Base-by-base conservation (phyloP, 495 filamentous ascomycete genomes). In the Elasticomyces elasticus region DNA sequence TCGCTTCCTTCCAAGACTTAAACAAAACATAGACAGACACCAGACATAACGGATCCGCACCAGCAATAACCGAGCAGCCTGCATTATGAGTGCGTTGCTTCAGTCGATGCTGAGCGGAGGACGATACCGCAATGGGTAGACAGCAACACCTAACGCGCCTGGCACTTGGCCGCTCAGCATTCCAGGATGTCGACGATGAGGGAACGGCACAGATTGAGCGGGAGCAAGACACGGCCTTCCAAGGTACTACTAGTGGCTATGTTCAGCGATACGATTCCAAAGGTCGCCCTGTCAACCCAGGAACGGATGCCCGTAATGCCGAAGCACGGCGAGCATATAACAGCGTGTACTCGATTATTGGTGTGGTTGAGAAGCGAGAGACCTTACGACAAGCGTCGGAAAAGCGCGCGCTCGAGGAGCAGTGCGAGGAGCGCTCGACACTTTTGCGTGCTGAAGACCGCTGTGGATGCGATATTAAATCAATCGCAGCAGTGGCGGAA, bases 211-310 rank as follows among this genome's bases (percentile, higher is more conserved):
- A 17, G 17, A 13, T 3, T 5, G 49, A 9, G 11, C 9, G 38
- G 4, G 9, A 45, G 2, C 38, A 11, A 6, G 24, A n/a, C 1
- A 38, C n/a, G n/a, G n/a, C n/a, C n/a, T n/a, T n/a, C n/a, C n/a
- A 45, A 3, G 19, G 9, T 5, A 12, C 26, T 13, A 19, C 15
- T 27, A 40, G 23, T 20, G 26, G 20, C 12, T 45, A 49, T 48
- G 31, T 48, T 5, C 67, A 70, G 50, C 63, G 54, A 25, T 69
- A 66, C 40, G 62, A 70, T 45, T 54, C 62, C 15, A 62, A 67
- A 45, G 67, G 66, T 10, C 61, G 66, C 30, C 67, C 67, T 9
- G 50, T 67, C 58, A 66, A 70, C 37, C 65, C 66, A 33, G 45
- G 43, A 1, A 61, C 63, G 4, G 59, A 60, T 27, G 53, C 58